phyloP scores from a whole-genome alignment of 2,329 filamentous ascomycete species.

The Trichophyton rubrum region DNA sequence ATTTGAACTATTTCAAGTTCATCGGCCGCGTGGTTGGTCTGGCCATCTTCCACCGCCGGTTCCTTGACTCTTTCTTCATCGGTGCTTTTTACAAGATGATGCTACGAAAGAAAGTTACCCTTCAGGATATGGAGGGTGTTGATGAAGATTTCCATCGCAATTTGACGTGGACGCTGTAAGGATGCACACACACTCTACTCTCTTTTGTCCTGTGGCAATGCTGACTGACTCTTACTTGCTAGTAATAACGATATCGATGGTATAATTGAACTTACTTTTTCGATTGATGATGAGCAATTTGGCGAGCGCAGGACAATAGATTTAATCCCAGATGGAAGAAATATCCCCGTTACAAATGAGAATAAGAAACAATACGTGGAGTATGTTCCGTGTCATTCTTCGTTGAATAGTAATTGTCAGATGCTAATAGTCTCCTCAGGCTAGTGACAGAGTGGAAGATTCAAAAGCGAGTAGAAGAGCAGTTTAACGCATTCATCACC shows the following conservation, averaged over 20 bases:
- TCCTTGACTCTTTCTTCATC: constrained; percentile 98
- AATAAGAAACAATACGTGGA: constrained; percentile 99
- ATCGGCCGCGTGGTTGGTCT: constrained; percentile 94
- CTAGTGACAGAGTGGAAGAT: constrained; percentile 99
- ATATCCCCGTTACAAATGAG: constrained; percentile 94
- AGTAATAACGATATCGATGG: constrained; percentile 91
- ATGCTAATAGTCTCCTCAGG: constrained; percentile 25
- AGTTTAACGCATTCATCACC: constrained; percentile 95
- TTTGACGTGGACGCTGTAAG: constrained; percentile 80
- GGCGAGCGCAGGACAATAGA: constrained; percentile 91
- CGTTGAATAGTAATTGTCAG: not conserved
- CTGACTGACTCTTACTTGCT: constrained; percentile 18
- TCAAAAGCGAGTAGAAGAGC: constrained; percentile 93
- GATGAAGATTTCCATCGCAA: constrained; percentile 96
- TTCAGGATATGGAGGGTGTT: constrained; percentile 97
- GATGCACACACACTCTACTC: constrained; percentile 9
- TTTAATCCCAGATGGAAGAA: constrained; percentile 73
- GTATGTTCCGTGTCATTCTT: constrained; percentile 33
- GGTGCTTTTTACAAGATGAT: constrained; percentile 99
- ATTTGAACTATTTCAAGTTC: constrained; percentile 99
- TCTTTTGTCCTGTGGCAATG: not conserved
- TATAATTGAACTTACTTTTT: constrained; percentile 89
- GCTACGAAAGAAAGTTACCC: constrained; percentile 75
- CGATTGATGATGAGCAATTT: constrained; percentile 93
- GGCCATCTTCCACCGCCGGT: constrained; percentile 94